Evolutionary conservation across 352 stramenopile species (phyloP).

Genomic region (Globisporangium camurandrum): DNA sequence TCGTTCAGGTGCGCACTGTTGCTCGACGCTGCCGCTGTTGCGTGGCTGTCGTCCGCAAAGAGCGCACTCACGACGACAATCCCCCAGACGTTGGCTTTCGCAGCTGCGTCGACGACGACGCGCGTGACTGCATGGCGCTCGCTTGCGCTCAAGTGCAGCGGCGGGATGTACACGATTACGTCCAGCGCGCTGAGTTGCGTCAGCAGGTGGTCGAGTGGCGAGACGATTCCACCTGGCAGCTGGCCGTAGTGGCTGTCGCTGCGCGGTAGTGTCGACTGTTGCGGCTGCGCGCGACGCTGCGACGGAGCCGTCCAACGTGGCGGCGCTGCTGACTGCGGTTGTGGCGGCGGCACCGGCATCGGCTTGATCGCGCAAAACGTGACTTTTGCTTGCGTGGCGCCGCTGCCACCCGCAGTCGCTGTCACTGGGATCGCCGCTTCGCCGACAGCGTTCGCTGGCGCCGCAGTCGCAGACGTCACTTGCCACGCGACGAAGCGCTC

Average conservation of each 20-base stretch:
- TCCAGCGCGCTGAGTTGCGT: constrained; percentile 53
- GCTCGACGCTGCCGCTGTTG: too few relatives aligned
- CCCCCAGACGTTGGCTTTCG: constrained; percentile 50
- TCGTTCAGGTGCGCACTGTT: constrained; percentile 40
- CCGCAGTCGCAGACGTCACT: constrained; percentile 36
- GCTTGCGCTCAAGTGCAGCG: constrained; percentile 35
- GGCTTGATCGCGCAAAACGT: constrained; percentile 70
- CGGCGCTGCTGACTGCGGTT: constrained; percentile 1
- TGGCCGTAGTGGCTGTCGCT: constrained; percentile 24
- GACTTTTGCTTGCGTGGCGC: constrained; percentile 47
- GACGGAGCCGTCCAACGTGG: background rate
- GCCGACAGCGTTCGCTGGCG: constrained; percentile 21
- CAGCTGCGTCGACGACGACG: constrained; percentile 38
- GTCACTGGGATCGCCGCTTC: constrained; percentile 43
- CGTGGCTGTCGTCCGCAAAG: constrained; percentile 28
- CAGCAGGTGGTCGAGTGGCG: constrained; percentile 47
- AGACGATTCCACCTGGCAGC: constrained; percentile 23
- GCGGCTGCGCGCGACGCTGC: too few relatives aligned
- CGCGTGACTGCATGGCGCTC: constrained; percentile 54
- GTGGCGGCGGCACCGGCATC: constrained; percentile 12
- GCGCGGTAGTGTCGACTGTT: too few relatives aligned
- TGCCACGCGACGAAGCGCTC: constrained; percentile 54
- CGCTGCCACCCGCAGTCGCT: too few relatives aligned
- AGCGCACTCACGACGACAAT: constrained; percentile 68
- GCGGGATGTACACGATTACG: constrained; percentile 65